Evolutionary conservation across 1,284 basidiomycete genomes (phyloP), one percentile per base, ranked within the genome.

Genomic region (Bjerkandera adusta): DNA sequence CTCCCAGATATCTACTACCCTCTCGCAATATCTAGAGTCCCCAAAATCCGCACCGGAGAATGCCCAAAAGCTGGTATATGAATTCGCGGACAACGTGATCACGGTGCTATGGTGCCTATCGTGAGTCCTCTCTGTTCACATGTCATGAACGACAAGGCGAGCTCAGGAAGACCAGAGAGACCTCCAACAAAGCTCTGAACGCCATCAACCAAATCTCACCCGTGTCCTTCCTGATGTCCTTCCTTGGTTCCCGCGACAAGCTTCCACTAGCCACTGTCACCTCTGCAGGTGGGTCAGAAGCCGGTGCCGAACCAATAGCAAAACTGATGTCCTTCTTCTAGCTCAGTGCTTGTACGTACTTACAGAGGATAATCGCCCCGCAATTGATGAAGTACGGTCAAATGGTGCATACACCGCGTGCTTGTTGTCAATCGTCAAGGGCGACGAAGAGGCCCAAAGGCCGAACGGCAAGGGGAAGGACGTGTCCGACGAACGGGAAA

Each of bases 31-130:
- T 56, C 68, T 92, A 8, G 74, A 76, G 13, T 70, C 73, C 33
- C 72, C 81, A 4, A 79, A 77, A 62, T 69, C 71, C 18, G 73
- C 82, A 1, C 71, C 83, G 3, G 82, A 88, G 57, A 85, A 79
- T 57, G 75, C 80, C 1, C 81, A 83, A 58, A 85, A 83, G 63
- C 71, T 92, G 32, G 82, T 92, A 4, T 92, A 91, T 60, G 83
- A 88, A 52, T 86, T 96, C 59, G 80, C 91, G 3, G 93, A 97
- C 57, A 96, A 93, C 65, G 79, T 95, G 22, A 87, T 96, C 53
- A 92, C 90, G 7, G 81, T 90, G 18, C 66, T 97, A 24, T 97
- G 94, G 94, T 93, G 91, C 68, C 75, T 97, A 50, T 89, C 89
- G 91, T 93, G 68, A 79, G 89, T 75, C 13, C 46, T 42, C 8